A percentile compares a stretch with the other conserved stretches of the same genome.
Evolutionary conservation across 2,329 filamentous ascomycete genomes (phyloP).

Genomic region (Fusarium keratoplasticum): DNA sequence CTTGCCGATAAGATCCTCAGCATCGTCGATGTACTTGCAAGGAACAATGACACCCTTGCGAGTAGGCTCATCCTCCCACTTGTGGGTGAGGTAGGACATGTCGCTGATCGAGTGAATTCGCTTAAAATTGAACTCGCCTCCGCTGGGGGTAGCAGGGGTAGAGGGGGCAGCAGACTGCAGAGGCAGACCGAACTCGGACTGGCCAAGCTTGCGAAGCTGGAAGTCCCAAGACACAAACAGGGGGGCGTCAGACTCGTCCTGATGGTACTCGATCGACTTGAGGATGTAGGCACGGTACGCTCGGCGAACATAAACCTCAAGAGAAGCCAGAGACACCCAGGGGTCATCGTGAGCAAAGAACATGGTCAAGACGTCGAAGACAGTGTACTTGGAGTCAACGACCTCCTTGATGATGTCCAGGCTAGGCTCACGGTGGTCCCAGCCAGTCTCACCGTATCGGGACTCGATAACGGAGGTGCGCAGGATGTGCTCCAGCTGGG

Average conservation of each 20-base stretch:
- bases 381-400: slow-evolving; percentile 97
- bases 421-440: slow-evolving; percentile 94
- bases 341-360: slow-evolving; percentile 96
- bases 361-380: slow-evolving; percentile 93
- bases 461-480: slow-evolving; percentile 96
- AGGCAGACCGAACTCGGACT: slow-evolving; percentile 88
- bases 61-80: slow-evolving; percentile 79
- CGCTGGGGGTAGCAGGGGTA: slow-evolving; percentile 80
- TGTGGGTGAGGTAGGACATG: slow-evolving; percentile 86
- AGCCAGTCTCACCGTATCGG: slow-evolving; percentile 96
- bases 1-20: slow-evolving; percentile 85
- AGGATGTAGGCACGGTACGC: slow-evolving; percentile 97
- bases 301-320: slow-evolving; percentile 96
- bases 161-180: slow-evolving; percentile 84
- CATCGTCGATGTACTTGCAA: slow-evolving; percentile 92
- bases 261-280: slow-evolving; percentile 89
- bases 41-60: slow-evolving; percentile 96
- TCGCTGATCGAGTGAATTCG: slow-evolving; percentile 96
- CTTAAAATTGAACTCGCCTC: slow-evolving; percentile 72
- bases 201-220: slow-evolving; percentile 89
- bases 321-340: slow-evolving; percentile 91
- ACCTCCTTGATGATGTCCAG: slow-evolving; percentile 95
- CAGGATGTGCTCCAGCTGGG: slow-evolving; percentile 98
- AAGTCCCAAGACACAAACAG: slow-evolving; percentile 97
- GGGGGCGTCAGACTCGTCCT: slow-evolving; percentile 75